Conservation (phyloP, 2,329 filamentous ascomycete genomes). For the Colletotrichum sp. region DNA sequence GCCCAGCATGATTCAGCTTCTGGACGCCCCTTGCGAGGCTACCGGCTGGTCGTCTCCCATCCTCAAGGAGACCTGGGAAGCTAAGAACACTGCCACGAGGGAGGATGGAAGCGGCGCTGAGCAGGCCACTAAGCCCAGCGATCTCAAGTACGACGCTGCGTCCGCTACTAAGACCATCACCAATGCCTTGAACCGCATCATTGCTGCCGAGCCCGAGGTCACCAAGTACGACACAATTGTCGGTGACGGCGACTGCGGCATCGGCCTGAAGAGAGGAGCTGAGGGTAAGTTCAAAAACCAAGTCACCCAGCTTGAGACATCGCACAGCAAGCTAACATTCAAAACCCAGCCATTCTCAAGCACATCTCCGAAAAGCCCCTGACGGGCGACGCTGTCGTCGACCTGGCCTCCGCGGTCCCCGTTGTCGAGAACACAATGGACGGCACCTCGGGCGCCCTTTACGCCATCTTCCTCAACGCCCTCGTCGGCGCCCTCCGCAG, state of each 20-base stretch:
- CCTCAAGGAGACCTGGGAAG: conserved; percentile 67
- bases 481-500: conserved; percentile 68
- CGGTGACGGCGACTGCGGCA: conserved; percentile 89
- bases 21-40: conserved; percentile 73
- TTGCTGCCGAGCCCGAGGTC: conserved; percentile 72
- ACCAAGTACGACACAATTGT: conserved; percentile 82
- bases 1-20: conserved; percentile 69
- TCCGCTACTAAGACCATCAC: conserved; percentile 57
- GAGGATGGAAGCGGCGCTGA: conserved; percentile 39
- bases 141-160: conserved; percentile 57
- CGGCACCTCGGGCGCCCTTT: conserved; percentile 65
- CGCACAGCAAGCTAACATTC: conserved; percentile 18
- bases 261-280: conserved; percentile 85
- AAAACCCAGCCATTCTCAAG: conserved; percentile 53
- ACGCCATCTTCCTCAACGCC: conserved; percentile 88
- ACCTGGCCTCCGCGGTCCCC: conserved; percentile 57
- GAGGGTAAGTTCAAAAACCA: conserved; percentile 56
- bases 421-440: conserved; percentile 65
- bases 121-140: conserved; percentile 47
- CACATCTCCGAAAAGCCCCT: conserved; percentile 50
- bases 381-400: conserved; percentile 57
- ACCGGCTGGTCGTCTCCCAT: conserved; percentile 74
- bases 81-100: conserved; percentile 52
- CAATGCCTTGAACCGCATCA: conserved; percentile 64
- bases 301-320: too few species aligned